Evolutionary conservation across 192 early-diverging fungal species (phyloP).

Genomic region (Dissophora globulifera): DNA sequence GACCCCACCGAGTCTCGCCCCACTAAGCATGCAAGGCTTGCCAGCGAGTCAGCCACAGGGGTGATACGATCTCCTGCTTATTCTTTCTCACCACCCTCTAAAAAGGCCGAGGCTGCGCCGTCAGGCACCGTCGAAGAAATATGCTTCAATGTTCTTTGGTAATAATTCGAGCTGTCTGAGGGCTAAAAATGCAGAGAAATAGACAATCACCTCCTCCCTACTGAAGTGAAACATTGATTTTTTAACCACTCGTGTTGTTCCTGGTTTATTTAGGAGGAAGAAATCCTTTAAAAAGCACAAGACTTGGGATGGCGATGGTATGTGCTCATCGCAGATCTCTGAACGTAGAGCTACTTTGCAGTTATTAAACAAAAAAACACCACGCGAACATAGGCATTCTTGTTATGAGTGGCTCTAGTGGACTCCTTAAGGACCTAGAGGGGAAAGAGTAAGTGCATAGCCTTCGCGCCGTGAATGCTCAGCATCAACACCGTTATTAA

Average conservation of each 20-base stretch:
- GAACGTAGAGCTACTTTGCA: not conserved
- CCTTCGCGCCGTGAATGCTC: not conserved
- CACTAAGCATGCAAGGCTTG: too few relatives aligned
- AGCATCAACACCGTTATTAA: not conserved
- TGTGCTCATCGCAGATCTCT: not conserved
- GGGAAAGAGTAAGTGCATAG: conserved; percentile 44
- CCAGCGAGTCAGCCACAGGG: too few relatives aligned
- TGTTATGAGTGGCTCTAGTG: conserved; percentile 15
- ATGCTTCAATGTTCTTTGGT: conserved; percentile 42
- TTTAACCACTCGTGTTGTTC: too few relatives aligned
- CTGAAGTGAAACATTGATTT: not conserved
- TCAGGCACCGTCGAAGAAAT: not conserved
- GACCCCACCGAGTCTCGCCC: too few relatives aligned
- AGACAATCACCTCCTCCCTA: too few relatives aligned
- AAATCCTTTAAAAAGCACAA: conserved; percentile 50
- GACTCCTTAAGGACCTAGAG: conserved; percentile 30
- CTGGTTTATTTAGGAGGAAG: conserved; percentile 38
- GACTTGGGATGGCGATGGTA: conserved; percentile 60
- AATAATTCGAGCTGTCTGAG: not conserved
- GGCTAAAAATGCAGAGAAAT: too few relatives aligned
- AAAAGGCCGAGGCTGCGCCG: not conserved
- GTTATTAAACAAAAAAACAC: not conserved
- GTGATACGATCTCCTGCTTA: not conserved
- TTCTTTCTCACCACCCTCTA: not conserved
- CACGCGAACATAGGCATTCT: conserved; percentile 21